Base-by-base conservation (phyloP, 2,329 filamentous ascomycete species). In the Xylaria sp. region DNA sequence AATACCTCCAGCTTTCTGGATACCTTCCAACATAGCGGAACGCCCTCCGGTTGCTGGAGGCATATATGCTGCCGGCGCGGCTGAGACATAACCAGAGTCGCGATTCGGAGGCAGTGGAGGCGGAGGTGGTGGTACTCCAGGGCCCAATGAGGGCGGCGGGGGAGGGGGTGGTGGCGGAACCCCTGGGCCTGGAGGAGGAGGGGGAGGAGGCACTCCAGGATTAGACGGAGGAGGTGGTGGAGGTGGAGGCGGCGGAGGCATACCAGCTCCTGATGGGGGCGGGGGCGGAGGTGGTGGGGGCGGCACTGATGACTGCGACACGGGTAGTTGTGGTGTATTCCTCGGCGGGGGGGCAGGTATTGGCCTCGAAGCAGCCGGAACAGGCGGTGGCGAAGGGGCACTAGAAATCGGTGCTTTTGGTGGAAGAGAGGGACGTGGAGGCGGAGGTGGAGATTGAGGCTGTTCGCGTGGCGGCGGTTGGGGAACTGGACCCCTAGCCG, bases 1-100 rank as follows among this genome's bases (percentile, higher is more conserved):
- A 63, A 90, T 86, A 62, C 87, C 87, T 41, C 87, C 87, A 13
- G 87, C 85, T 52, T 86, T 86, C 65, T 90, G 88, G 65, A 95
- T 95, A 71, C 89, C 86, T 44, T 87, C 89, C 67, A 90, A 79
- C 73, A 92, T 78, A 56, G 86, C 90, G 65, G 81, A 80, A 68
- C 85, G 88, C 61, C 77, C 76, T 54, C 76, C 65, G 37, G 82
- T 81, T 10, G 75, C 76, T 10, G 75, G 63, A 3, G 82, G 79
- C 13, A 80, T 66, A 3, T 76, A 65, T 47, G 72, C 80, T 17
- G 80, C 76, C 2, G 86, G 83, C 1, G 80, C 80, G 25, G 84
- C 80, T 2, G 85, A 83, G 3, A 81, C 78, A 73, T 87, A 85
- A 58, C 78, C 85, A 63, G 77, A 87, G 78, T 82, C 87, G 78